These are phyloP conservation scores for Parsonsia alboflavescens DNA, from an alignment of 257 asterid species.

Conservation along the genomic window DNA sequence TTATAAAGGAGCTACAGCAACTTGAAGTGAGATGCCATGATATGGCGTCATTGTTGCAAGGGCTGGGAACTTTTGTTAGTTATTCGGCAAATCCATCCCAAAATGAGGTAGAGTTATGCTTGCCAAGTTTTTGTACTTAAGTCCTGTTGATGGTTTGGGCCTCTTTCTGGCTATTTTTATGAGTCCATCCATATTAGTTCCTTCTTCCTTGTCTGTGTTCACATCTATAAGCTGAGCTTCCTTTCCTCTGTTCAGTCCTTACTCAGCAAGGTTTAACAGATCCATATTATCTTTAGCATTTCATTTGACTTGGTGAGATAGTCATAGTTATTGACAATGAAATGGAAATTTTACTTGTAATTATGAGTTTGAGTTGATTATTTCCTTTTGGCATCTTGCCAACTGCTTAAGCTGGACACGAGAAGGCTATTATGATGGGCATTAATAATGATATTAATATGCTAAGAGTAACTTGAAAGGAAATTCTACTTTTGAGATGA, in stretches of 20 bases:
- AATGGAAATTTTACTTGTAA: not conserved
- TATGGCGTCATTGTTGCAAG: conserved; percentile 71
- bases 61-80: conserved; percentile 45
- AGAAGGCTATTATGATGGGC: not conserved
- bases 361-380: not conserved
- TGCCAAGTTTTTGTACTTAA: not conserved
- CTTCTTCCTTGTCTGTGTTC: not conserved
- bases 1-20: conserved; percentile 51
- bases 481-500: not conserved
- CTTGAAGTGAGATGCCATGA: conserved; percentile 52
- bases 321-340: not conserved
- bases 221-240: too few relatives aligned
- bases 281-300: not conserved
- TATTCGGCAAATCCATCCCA: conserved; percentile 48
- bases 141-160: not conserved
- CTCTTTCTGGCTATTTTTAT: not conserved
- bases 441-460: not conserved
- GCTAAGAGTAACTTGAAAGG: not conserved
- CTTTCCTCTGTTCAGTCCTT: not conserved
- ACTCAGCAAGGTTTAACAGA: not conserved
- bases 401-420: not conserved
- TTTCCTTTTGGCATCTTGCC: not conserved
- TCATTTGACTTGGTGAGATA: not conserved
- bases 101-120: conserved; percentile 50
- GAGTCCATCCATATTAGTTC: not conserved